Evolutionary conservation across 768 basidiomycete species (phyloP).

Genomic region (Hypsizygus marmoreus): DNA sequence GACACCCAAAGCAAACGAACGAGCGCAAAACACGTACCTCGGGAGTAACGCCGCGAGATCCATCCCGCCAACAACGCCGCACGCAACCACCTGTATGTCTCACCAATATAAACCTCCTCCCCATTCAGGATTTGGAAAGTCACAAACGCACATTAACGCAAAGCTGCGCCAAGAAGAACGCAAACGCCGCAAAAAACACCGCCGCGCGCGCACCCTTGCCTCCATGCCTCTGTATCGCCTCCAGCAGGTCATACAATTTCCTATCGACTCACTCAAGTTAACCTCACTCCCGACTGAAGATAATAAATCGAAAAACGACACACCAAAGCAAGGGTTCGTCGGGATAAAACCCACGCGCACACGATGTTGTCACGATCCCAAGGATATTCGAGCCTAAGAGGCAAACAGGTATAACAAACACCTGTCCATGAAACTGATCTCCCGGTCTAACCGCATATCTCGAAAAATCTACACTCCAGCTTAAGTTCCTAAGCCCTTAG

Average conservation of each 20-base stretch:
- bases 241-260: constrained; percentile 31
- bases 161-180: constrained; percentile 31
- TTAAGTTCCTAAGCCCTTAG: background rate
- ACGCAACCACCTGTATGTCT: constrained; percentile 26
- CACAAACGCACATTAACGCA: constrained; percentile 25
- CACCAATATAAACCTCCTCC: no score
- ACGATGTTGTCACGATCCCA: constrained; percentile 30
- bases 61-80: constrained; percentile 35
- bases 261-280: constrained; percentile 11
- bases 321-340: constrained; percentile 31
- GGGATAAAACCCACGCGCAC: constrained; percentile 29
- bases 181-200: constrained; percentile 32
- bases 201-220: constrained; percentile 29
- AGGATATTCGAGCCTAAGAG: constrained; percentile 31
- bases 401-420: constrained; percentile 31
- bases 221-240: constrained; percentile 30
- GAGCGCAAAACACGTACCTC: constrained; percentile 1
- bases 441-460: constrained; percentile 31
- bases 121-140: background rate
- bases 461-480: constrained; percentile 26
- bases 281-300: background rate
- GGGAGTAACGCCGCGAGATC: constrained; percentile 31
- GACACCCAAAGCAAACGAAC: no score
- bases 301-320: background rate
- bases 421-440: constrained; percentile 31